These are phyloP conservation scores for Otatea glauca DNA, from an alignment of 176 grass and related monocot genomes.

Conservation along the genomic window DNA sequence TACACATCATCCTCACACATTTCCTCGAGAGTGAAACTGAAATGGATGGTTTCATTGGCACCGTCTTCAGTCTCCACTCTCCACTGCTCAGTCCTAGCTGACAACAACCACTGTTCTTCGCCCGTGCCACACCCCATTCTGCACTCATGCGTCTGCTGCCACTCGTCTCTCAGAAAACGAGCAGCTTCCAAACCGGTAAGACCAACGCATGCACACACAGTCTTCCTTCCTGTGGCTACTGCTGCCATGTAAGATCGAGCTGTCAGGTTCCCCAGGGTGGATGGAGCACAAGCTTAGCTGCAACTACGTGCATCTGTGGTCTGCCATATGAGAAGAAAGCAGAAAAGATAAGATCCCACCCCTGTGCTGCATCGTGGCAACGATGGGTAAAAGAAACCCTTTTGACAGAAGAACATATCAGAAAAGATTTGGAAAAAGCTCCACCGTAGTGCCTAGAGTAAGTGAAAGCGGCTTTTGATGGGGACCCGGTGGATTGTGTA, in stretches of 20 bases:
- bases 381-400: background rate
- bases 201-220: background rate
- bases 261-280: slow-evolving; percentile 1
- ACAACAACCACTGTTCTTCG: background rate
- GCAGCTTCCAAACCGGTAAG: background rate
- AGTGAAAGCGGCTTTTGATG: slow-evolving; percentile 32
- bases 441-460: slow-evolving; percentile 37
- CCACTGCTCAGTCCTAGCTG: background rate
- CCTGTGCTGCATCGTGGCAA: background rate
- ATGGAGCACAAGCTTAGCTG: background rate
- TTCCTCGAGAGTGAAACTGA: background rate
- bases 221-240: background rate
- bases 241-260: background rate
- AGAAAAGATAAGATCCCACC: background rate
- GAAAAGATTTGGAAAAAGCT: slow-evolving; percentile 34
- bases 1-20: background rate
- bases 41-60: background rate
- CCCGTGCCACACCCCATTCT: background rate
- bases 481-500: background rate
- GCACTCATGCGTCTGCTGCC: background rate
- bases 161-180: background rate
- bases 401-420: background rate
- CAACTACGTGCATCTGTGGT: background rate
- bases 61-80: background rate
- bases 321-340: background rate